Base-by-base conservation (phyloP, 352 stramenopile species). In the Phytophthora sp. region DNA sequence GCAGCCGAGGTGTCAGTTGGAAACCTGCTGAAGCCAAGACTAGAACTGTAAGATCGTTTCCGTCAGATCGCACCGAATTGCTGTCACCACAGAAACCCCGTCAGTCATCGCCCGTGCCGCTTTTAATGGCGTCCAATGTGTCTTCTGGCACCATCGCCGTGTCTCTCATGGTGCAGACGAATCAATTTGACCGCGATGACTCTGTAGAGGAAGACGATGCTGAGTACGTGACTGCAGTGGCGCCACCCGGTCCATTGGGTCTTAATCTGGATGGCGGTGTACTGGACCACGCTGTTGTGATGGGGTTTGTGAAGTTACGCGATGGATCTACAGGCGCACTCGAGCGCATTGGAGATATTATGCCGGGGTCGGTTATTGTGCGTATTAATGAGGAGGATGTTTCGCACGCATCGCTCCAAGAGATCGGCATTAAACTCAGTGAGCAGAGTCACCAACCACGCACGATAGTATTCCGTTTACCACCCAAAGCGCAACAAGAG, bases 351-450 rank as follows among this genome's bases (percentile, higher is more conserved):
- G 84, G 82, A 26, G 76, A 73, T 49, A 80, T 94, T 44, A 65
- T 72, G 0, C 50, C 61, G 11, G 86, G 86, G 11, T 85, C 82
- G 5, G 60, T 84, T 15, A 66, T 94, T 36, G 73, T 94, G 24
- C 57, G 65, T 11, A 86, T 94, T 60, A 90, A 94, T 44, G 82
- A 76, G 16, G 74, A 88, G 23, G 85, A 89, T 64, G 73, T 93
- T 38, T 82, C 77, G 7, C 71, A 67, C 36, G 47, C 76, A 8
- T 63, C 62, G 1, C 73, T 88, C 0, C 63, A 68, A n/a, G 63
- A 77, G 21, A 65, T 86, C 8, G 69, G 78, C 16, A 56, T 57
- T n/a, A 76, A 73, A 24, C 72, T 91, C 7, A 58, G 70, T 2
- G 81, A 79, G 0, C 68, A 86, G 23, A 75, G 69, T 7, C 61